Evolutionary conservation across 306 rosid species (phyloP), one percentile per base, ranked within the genome.

Genomic region (Quercus alba): DNA sequence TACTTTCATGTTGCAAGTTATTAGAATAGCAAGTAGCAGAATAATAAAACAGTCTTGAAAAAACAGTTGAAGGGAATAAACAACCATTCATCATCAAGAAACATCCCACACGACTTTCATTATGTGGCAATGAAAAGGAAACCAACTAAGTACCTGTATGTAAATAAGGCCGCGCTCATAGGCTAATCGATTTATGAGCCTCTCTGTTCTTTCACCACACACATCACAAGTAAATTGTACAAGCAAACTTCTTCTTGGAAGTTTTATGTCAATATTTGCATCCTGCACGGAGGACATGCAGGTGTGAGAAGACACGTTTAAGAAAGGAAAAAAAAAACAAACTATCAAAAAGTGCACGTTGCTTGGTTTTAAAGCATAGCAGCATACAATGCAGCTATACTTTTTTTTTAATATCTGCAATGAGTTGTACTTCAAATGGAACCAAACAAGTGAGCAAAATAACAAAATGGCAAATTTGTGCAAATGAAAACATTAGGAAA

Each of bases 221-320:
- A 57, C 84, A 75, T 87, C 30, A 82, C 98, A 93, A 20, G 98
- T 90, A 86, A 93, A 93, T 68, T 90, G 86, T 73, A 95, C 94
- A 56, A 86, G 91, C 87, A 95, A 87, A 70, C 94, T 90, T 89
- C 99, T 89, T 82, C 99, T 89, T 25, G 97, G 98, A 59, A 93
- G 90, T 80, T 77, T 77, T 61, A 89, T 80, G 74, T 93, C 88
- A 83, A 91, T 86, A 21, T 80, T 86, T 72, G 83, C 89, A 82
- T 86, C 91, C 98, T 95, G 82, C 78, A 81, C 6, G 18, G 66
- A 26, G 46, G 28, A 79, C 51, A 67, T 33, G 67, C 80, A 63
- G 28, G 62, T 26, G 76, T 41, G 46, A 10, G 33, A 49, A 78
- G 19, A 49, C 46, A 76, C 31, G 68, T 46, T 30, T 17, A 68